Evolutionary conservation across 2,329 filamentous ascomycete genomes (phyloP).

Genomic region (Cryphonectria nitschkei): DNA sequence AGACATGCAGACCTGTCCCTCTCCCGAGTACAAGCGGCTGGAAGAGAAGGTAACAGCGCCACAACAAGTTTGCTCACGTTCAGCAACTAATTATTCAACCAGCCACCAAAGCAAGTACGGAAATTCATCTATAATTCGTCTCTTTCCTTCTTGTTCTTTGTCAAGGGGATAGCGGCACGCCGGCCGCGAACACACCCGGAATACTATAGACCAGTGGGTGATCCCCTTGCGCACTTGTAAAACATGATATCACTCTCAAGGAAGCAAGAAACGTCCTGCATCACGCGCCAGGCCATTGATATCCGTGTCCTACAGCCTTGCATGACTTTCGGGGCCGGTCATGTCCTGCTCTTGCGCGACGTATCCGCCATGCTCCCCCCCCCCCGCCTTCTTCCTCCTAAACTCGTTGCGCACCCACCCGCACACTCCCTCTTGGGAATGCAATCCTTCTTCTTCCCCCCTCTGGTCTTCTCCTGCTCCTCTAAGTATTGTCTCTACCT

Average conservation of each 20-base stretch:
- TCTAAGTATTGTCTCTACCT: background rate
- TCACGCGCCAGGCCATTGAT: background rate
- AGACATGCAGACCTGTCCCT: background rate
- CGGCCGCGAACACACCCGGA: background rate
- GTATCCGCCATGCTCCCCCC: background rate
- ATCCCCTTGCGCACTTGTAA: background rate
- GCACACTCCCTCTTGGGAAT: too few relatives aligned
- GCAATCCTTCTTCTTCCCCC: background rate
- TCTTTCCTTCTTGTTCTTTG: background rate
- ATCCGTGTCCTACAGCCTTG: background rate
- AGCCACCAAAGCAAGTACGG: background rate
- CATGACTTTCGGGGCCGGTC: background rate
- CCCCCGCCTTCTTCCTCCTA: too few relatives aligned
- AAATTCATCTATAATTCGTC: background rate
- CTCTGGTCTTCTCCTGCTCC: background rate
- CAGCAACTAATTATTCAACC: background rate
- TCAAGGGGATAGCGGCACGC: background rate
- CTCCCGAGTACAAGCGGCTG: background rate
- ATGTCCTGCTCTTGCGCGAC: background rate
- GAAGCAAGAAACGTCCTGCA: background rate
- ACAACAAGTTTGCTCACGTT: background rate
- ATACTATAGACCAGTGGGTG: background rate
- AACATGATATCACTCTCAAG: background rate
- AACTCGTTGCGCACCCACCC: background rate
- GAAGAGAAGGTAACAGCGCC: background rate